Percentiles rank a stretch among this genome's conserved stretches.
Evolutionary conservation across 2,329 filamentous ascomycete genomes (phyloP).

Genomic region (Diplodia intermedia): DNA sequence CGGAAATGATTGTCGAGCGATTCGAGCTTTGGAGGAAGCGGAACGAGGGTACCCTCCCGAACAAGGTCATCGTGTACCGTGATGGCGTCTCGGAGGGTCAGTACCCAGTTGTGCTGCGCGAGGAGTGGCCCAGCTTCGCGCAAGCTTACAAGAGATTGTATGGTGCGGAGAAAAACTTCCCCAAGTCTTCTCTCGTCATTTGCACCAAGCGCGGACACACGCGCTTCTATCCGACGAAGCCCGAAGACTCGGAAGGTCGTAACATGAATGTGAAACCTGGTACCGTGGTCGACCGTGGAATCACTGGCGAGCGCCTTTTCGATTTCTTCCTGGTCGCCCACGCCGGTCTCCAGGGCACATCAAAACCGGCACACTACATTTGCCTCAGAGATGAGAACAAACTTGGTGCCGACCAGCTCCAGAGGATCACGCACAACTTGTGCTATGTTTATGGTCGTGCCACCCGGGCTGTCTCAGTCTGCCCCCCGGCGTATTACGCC

Average conservation of each 20-base stretch:
- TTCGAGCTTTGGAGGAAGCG: constrained; percentile 67
- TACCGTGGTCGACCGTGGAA: constrained; percentile 82
- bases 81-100: constrained; percentile 90
- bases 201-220: constrained; percentile 89
- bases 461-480: constrained; percentile 84
- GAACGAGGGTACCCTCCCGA: constrained; percentile 64
- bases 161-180: constrained; percentile 46
- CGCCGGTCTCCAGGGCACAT: constrained; percentile 78
- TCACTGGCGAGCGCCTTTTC: constrained; percentile 69
- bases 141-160: constrained; percentile 68
- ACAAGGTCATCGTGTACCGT: constrained; percentile 83
- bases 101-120: constrained; percentile 69
- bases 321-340: constrained; percentile 89
- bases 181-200: constrained; percentile 66
- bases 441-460: constrained; percentile 84
- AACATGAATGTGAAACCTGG: constrained; percentile 73
- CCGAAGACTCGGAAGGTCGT: constrained; percentile 47
- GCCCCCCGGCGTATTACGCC: constrained; percentile 86
- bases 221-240: constrained; percentile 74
- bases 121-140: constrained; percentile 71
- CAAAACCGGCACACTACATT: constrained; percentile 83
- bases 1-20: constrained; percentile 66
- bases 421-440: constrained; percentile 77
- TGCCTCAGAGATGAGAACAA: constrained; percentile 55
- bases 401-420: constrained; percentile 68